phyloP scores from a whole-genome alignment of 2,329 filamentous ascomycete genomes.

The Sarocladiaceae sp. region DNA sequence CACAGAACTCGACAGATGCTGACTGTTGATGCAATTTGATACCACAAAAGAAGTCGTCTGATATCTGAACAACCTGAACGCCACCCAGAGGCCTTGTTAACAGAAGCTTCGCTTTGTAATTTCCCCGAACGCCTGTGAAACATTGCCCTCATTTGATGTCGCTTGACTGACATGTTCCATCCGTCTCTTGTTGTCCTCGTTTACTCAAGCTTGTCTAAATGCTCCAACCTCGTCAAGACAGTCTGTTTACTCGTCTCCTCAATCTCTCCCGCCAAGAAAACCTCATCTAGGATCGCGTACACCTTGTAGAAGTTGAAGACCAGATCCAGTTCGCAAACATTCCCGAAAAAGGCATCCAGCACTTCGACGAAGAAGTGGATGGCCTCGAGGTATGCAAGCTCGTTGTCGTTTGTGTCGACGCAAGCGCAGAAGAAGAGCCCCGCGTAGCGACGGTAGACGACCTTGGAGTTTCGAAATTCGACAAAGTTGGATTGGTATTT shows the following conservation, averaged over 20 bases:
- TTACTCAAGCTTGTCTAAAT: conserved; percentile 91
- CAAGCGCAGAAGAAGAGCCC: conserved; percentile 99
- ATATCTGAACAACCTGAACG: conserved; percentile 6
- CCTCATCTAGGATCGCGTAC: conserved; percentile 97
- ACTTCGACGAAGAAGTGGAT: conserved; percentile 99
- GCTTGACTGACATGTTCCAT: too few species aligned
- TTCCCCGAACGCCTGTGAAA: background rate
- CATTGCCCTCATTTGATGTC: background rate
- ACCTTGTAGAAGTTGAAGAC: conserved; percentile 82
- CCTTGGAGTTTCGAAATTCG: conserved; percentile 91
- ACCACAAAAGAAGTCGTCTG: too few species aligned
- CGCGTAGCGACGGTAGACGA: conserved; percentile 95
- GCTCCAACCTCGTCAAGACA: conserved; percentile 87
- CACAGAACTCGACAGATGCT: too few species aligned
- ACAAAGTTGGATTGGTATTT: conserved; percentile 99
- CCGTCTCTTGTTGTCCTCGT: background rate
- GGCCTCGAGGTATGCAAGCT: conserved; percentile 92
- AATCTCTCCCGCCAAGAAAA: conserved; percentile 95
- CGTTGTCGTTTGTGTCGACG: conserved; percentile 98
- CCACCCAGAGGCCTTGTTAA: too few species aligned
- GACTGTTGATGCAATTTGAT: too few species aligned
- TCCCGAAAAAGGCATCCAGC: conserved; percentile 96
- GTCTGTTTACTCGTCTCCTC: conserved; percentile 99
- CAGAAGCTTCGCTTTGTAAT: background rate
- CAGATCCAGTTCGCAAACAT: conserved; percentile 96